phyloP scores from a whole-genome alignment of 2,329 filamentous ascomycete species.

The Exophiala calicioides region DNA sequence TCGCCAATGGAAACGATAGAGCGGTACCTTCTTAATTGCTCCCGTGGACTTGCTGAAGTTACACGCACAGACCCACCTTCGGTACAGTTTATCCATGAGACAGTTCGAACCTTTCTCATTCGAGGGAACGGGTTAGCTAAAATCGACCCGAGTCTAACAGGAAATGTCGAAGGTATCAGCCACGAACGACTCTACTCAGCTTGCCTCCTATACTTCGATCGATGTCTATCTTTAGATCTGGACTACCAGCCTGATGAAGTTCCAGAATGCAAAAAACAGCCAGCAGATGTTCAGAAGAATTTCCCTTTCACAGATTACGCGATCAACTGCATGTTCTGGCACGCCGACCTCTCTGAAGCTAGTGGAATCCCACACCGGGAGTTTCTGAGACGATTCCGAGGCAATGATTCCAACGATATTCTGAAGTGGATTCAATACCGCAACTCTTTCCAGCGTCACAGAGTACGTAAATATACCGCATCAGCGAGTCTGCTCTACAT shows the following conservation, averaged over 20 bases:
- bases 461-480: not conserved
- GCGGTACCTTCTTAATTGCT: conserved; percentile 43
- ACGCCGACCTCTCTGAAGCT: not conserved
- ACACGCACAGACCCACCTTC: conserved; percentile 27
- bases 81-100: conserved; percentile 51
- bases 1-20: conserved; percentile 30
- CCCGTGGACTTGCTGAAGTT: conserved; percentile 50
- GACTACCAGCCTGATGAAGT: not conserved
- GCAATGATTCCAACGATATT: not conserved
- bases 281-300: conserved; percentile 18
- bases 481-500: not conserved
- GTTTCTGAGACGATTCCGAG: not conserved
- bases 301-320: not conserved
- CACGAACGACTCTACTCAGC: conserved; percentile 37
- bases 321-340: not conserved
- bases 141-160: conserved; percentile 36
- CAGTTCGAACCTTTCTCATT: conserved; percentile 44
- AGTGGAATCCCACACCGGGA: not conserved
- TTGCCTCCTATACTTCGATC: not conserved
- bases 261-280: conserved; percentile 5
- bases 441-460: not conserved
- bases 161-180: conserved; percentile 37
- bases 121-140: conserved; percentile 37
- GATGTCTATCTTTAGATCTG: not conserved
- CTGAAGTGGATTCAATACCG: not conserved